Conservation (phyloP, 2,329 filamentous ascomycete species). For the Mollisiaceae sp. region DNA sequence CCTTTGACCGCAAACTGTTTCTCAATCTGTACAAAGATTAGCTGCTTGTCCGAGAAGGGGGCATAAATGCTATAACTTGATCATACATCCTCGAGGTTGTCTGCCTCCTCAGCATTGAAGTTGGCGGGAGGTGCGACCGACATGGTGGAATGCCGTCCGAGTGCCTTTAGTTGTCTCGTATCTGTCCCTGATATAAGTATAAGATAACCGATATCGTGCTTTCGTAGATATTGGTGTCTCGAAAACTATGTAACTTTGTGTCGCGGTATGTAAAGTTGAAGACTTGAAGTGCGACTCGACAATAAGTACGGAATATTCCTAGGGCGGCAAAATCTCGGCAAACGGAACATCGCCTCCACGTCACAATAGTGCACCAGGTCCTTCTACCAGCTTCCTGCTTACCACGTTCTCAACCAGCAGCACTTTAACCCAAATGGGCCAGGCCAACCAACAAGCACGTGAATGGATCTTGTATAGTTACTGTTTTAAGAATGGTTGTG, state of each 20-base stretch:
- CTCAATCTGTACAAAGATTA: constrained; percentile 73
- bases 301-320: constrained; percentile 2
- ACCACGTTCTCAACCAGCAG: background rate
- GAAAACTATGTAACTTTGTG: background rate
- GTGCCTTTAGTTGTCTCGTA: background rate
- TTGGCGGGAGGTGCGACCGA: constrained; percentile 37
- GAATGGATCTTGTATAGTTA: background rate
- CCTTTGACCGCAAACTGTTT: constrained; percentile 99
- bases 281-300: background rate
- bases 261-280: background rate
- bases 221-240: background rate
- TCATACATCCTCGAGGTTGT: constrained; percentile 73
- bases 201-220: background rate
- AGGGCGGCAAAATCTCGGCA: background rate
- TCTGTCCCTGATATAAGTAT: background rate
- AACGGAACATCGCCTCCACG: background rate
- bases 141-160: background rate
- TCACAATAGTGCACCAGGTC: no score
- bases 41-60: constrained; percentile 12
- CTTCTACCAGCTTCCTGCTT: background rate
- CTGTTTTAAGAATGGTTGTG: background rate
- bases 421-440: background rate
- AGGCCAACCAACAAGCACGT: background rate
- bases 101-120: constrained; percentile 65
- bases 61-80: constrained; percentile 10